phyloP scores from a whole-genome alignment of 257 asterid species.

The Scutellaria barbata region DNA sequence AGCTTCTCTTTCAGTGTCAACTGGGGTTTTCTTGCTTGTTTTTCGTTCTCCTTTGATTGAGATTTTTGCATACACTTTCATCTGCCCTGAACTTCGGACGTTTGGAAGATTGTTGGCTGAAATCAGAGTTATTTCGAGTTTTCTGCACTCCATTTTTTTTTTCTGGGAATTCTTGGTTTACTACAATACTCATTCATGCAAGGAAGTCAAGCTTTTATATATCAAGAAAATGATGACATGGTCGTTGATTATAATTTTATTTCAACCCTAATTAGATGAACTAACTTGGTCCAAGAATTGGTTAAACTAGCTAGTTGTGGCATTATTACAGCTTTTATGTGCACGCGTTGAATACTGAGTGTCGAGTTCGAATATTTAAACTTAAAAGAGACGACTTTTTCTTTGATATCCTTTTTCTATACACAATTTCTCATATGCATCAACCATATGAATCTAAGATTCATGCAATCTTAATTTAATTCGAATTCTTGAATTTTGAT shows the following conservation, averaged over 20 bases:
- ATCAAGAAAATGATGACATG: conserved; percentile 4
- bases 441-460: too few relatives aligned
- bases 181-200: too few relatives aligned
- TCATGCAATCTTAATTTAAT: too few relatives aligned
- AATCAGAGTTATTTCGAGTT: conserved; percentile 18
- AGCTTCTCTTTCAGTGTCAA: background rate
- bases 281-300: background rate
- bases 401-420: too few relatives aligned
- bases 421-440: too few relatives aligned
- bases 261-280: background rate
- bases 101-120: conserved; percentile 29
- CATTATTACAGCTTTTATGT: background rate
- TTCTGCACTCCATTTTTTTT: conserved; percentile 31
- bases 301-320: conserved; percentile 6
- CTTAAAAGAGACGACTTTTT: background rate
- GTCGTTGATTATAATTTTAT: background rate
- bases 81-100: conserved; percentile 5
- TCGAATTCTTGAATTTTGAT: too few relatives aligned
- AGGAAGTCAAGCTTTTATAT: background rate
- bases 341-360: background rate
- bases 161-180: background rate
- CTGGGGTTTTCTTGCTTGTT: conserved; percentile 22
- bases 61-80: conserved; percentile 31
- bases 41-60: conserved; percentile 21
- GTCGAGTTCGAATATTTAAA: background rate